These are phyloP conservation scores for Vaccinium macrocarpon DNA, from an alignment of 148 eudicot genomes.

Conservation along the genomic window DNA sequence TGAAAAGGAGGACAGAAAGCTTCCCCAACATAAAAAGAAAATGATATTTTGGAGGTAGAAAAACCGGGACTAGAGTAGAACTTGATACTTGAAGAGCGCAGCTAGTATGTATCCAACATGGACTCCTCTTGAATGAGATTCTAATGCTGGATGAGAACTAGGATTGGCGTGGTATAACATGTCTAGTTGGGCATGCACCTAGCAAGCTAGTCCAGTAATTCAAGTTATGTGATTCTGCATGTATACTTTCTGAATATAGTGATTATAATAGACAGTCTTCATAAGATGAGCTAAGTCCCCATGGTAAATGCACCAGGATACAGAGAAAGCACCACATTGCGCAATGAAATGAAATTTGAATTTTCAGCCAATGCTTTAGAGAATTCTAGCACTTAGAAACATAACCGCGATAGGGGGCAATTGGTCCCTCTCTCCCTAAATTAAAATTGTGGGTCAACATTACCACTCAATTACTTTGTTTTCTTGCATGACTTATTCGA, in stretches of 20 bases:
- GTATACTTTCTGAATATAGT: neutral
- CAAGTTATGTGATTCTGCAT: neutral
- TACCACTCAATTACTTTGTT: neutral
- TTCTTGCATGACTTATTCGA: neutral
- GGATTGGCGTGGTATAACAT: neutral
- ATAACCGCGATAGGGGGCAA: neutral
- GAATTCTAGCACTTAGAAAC: neutral
- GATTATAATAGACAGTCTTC: neutral
- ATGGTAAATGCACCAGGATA: neutral
- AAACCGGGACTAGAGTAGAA: neutral
- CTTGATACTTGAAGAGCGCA: too few relatives aligned
- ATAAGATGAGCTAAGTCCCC: neutral
- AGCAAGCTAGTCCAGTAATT: neutral
- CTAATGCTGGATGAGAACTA: neutral
- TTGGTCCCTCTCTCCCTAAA: neutral
- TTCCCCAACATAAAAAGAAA: neutral
- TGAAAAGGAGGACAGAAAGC: neutral
- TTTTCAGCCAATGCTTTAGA: neutral
- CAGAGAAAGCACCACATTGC: neutral
- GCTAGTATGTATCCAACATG: too few relatives aligned
- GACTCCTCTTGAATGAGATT: neutral
- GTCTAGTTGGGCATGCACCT: neutral
- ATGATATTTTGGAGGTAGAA: neutral
- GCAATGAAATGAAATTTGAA: neutral
- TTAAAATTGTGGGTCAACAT: too few relatives aligned